phyloP scores from a whole-genome alignment of 495 filamentous ascomycete genomes.

The Letharia columbiana region DNA sequence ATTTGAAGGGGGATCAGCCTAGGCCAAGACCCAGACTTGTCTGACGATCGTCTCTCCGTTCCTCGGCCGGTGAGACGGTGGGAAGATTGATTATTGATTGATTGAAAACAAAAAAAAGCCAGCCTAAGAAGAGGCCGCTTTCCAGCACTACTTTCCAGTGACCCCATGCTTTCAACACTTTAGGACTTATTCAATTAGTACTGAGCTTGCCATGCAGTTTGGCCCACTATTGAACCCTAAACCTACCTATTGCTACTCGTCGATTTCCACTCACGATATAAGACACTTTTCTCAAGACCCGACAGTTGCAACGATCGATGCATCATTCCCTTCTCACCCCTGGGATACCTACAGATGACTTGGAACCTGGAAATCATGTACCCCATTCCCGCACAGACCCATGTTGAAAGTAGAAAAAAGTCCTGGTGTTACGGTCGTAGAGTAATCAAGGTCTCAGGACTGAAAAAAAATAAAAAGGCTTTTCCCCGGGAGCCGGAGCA shows the following conservation, averaged over 20 bases:
- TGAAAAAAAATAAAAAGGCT: not conserved
- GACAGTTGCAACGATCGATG: constrained; percentile 4
- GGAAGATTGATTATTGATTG: no score
- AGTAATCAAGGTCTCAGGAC: no score
- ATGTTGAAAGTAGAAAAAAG: not conserved
- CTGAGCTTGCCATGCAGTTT: no score
- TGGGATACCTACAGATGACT: not conserved
- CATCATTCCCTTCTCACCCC: not conserved
- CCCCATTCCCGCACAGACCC: not conserved
- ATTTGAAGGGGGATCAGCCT: no score
- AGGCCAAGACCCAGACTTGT: not conserved
- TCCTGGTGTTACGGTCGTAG: no score
- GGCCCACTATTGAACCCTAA: not conserved
- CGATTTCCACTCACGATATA: constrained; percentile 4
- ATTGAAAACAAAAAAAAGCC: no score
- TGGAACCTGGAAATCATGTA: not conserved
- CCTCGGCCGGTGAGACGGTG: not conserved
- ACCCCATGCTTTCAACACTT: no score
- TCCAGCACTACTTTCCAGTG: no score
- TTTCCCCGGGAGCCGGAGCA: not conserved
- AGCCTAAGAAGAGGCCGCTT: no score
- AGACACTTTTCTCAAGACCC: not conserved
- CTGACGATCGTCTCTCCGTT: not conserved
- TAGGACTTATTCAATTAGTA: no score
- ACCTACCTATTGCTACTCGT: constrained; percentile 4